phyloP scores from a whole-genome alignment of 1,284 basidiomycete species.

The Trametes hirsuta region DNA sequence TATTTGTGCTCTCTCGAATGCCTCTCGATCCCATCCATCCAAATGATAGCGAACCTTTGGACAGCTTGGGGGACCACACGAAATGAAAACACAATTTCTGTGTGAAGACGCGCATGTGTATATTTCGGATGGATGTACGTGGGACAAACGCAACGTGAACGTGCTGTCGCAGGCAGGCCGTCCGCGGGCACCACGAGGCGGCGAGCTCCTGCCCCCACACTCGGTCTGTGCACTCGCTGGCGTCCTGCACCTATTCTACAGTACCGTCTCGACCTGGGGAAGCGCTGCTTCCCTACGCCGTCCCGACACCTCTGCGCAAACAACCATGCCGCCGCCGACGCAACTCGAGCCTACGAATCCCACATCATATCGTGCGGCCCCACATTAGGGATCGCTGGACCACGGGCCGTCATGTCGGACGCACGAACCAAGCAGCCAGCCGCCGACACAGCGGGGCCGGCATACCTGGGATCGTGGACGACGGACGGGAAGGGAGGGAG shows the following conservation, averaged over 20 bases:
- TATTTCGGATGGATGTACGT: constrained; percentile 29
- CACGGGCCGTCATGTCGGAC: constrained; percentile 1
- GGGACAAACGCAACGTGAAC: constrained; percentile 34
- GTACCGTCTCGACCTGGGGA: constrained; percentile 34
- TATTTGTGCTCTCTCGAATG: constrained; percentile 4
- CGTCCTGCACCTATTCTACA: constrained; percentile 17
- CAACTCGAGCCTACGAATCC: constrained; percentile 12
- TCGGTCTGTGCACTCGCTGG: constrained; percentile 1
- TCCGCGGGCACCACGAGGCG: constrained; percentile 3
- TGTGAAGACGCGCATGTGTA: constrained; percentile 10
- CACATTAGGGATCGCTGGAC: constrained; percentile 1
- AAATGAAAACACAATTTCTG: not conserved
- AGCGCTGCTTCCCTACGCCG: constrained; percentile 44
- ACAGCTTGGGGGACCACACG: not conserved
- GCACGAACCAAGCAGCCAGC: not conserved
- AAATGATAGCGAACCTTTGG: no score
- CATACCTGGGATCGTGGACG: not conserved
- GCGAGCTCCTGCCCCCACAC: not conserved
- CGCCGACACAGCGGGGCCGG: constrained; percentile 13
- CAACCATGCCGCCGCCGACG: constrained; percentile 15
- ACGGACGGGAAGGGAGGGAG: not conserved
- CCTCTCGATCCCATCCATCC: not conserved
- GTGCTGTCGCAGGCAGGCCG: constrained; percentile 23
- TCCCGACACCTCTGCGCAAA: constrained; percentile 29
- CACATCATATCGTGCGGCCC: constrained; percentile 3